Percentiles rank a stretch among this genome's conserved stretches.
Conservation (phyloP, 1,139 yeast species). For the Meyerozyma carpophila region DNA sequence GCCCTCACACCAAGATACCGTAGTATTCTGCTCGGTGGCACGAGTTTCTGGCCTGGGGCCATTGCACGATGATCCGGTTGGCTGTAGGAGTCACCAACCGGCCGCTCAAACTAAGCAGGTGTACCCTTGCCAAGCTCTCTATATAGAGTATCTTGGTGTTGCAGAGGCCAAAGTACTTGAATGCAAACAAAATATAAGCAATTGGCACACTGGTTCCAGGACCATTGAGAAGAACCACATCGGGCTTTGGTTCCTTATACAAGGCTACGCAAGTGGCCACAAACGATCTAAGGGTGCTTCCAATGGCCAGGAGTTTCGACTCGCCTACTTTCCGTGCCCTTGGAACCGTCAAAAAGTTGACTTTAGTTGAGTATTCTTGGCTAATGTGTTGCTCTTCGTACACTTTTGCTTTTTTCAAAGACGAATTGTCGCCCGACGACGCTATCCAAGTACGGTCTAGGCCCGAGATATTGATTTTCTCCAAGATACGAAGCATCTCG, state of each 20-base stretch:
- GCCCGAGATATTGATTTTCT: constrained; percentile 22
- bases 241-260: constrained; percentile 29
- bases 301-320: constrained; percentile 43
- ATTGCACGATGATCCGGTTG: constrained; percentile 82
- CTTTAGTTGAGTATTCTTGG: constrained; percentile 10
- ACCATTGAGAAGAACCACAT: constrained; percentile 71
- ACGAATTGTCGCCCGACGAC: constrained; percentile 56
- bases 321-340: constrained; percentile 83
- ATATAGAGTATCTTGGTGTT: constrained; percentile 65
- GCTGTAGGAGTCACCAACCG: constrained; percentile 59
- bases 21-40: constrained; percentile 67
- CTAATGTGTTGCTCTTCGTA: constrained; percentile 26
- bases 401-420: constrained; percentile 43
- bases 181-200: constrained; percentile 54
- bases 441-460: constrained; percentile 40
- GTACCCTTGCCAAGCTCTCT: constrained; percentile 87
- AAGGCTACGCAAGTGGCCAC: constrained; percentile 20
- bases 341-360: constrained; percentile 38
- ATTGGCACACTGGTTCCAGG: constrained; percentile 90
- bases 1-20: constrained; percentile 60
- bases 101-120: constrained; percentile 73
- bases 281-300: constrained; percentile 45
- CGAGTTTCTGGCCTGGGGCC: constrained; percentile 58
- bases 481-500: constrained; percentile 73
- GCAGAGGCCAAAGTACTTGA: constrained; percentile 49